These are phyloP conservation scores for Cytospora leucostoma DNA, from an alignment of 2,329 filamentous ascomycete genomes.

Conservation along the genomic window DNA sequence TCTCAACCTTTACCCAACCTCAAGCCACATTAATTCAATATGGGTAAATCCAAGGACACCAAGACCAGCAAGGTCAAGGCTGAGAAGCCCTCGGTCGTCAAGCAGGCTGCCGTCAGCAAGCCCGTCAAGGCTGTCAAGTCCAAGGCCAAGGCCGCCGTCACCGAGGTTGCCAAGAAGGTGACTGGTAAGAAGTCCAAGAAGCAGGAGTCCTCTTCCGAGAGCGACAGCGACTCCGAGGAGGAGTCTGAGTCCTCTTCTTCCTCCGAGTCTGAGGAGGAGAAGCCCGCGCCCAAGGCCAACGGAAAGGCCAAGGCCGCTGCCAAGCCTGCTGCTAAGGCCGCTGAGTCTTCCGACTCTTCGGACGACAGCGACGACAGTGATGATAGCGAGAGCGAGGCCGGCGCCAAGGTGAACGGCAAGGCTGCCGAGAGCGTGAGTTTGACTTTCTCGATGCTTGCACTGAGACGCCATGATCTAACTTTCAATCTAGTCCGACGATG, in stretches of 20 bases:
- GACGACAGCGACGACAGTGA: constrained; percentile 40
- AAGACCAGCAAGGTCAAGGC: constrained; percentile 54
- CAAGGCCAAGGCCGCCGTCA: constrained; percentile 68
- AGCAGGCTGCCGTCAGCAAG: constrained; percentile 69
- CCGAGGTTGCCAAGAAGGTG: constrained; percentile 57
- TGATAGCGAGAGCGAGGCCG: constrained; percentile 36
- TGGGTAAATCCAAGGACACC: constrained; percentile 68
- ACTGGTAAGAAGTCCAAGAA: constrained; percentile 52
- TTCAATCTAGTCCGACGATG: constrained; percentile 35
- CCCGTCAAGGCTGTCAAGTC: constrained; percentile 63
- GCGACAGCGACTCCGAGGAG: constrained; percentile 36
- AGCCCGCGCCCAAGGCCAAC: constrained; percentile 37
- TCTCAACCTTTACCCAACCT: constrained; percentile 29
- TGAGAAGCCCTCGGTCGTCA: constrained; percentile 57
- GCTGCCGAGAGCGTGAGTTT: too few species aligned
- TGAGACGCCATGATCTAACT: not conserved
- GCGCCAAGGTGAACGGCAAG: constrained; percentile 32
- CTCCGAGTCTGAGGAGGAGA: constrained; percentile 43
- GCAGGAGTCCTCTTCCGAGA: constrained; percentile 39
- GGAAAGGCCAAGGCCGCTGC: constrained; percentile 33
- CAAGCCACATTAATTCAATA: constrained; percentile 42
- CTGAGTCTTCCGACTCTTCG: constrained; percentile 37
- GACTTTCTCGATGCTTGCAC: too few species aligned
- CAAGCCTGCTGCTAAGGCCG: constrained; percentile 40
- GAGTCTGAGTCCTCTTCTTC: constrained; percentile 40